These are phyloP conservation scores for Cryptococcus sp. DNA, from an alignment of 1,284 basidiomycete species.

Conservation along the genomic window DNA sequence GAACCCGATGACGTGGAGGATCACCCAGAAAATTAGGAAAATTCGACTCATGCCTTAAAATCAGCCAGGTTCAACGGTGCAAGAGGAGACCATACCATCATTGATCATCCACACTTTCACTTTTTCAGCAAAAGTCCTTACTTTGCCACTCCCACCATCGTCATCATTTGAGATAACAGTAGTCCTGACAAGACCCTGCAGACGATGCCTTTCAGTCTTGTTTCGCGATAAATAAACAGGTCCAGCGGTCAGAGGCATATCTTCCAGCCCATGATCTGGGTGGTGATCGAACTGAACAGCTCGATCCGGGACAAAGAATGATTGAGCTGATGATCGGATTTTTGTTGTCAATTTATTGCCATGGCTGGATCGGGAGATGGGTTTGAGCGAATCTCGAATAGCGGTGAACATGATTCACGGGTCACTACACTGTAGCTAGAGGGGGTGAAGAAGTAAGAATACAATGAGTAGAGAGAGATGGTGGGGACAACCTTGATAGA, in stretches of 20 bases:
- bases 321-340: slow-evolving; percentile 6
- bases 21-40: slow-evolving; percentile 70
- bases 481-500: too few species aligned
- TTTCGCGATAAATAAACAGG: slow-evolving; percentile 62
- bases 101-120: slow-evolving; percentile 82
- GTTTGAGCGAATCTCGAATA: background rate
- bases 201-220: slow-evolving; percentile 67
- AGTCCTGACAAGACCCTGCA: slow-evolving; percentile 64
- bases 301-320: slow-evolving; percentile 19
- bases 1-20: slow-evolving; percentile 69
- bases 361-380: background rate
- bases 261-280: background rate
- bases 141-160: slow-evolving; percentile 4
- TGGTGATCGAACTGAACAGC: slow-evolving; percentile 1
- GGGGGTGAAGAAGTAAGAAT: too few species aligned
- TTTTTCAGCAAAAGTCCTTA: slow-evolving; percentile 47
- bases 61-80: background rate
- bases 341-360: too few species aligned
- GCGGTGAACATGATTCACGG: background rate
- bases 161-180: slow-evolving; percentile 1
- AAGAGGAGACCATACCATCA: slow-evolving; percentile 54
- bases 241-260: slow-evolving; percentile 2
- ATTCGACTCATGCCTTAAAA: slow-evolving; percentile 57
- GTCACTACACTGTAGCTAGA: too few species aligned
- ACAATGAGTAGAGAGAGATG: too few species aligned